Base-by-base conservation (phyloP, 345 rosid genomes). In the Salix dunnii region DNA sequence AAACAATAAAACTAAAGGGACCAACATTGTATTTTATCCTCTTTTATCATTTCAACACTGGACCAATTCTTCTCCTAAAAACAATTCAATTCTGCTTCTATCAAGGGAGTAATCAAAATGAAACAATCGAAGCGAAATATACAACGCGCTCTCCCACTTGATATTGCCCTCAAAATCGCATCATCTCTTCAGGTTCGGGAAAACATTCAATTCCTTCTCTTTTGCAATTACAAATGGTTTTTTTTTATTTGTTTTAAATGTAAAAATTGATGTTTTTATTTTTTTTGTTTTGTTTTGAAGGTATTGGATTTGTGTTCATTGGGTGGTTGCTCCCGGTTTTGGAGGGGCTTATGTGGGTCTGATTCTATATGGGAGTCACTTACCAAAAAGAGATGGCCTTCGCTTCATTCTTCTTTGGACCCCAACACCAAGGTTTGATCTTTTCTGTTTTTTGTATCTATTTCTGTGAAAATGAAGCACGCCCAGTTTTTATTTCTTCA, bases 341-440 rank as follows among this genome's bases (percentile, higher is more conserved):
- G 94, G 96, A 89, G 91, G 77, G 84, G 88, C 70, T 64, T 89
- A 5, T 92, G 96, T 53, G 62, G 76, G 68, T 89, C 92, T 53
- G 93, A 92, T 79, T 81, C 71, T 78, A 76, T 90, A 55, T 94
- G 98, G 97, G 92, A 89, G 70, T 77, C 90, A 42, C 80, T 90
- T 68, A 67, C 83, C 79, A 80, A 75, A 64, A 63, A 82, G 49
- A 87, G 97, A 85, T 91, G 98, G 98, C 93, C 91, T 28, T 76
- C 76, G 20, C 33, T 82, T 79, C 70, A 81, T 76, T 77, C 84
- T 72, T 28, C 60, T 10, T 60, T 63, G 16, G 61, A 46, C 36
- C n/a, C 76, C 30, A 25, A 6, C 20, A 12, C 28, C 38, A 62
- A 79, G 71, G 82, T 74, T 21, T 28, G 13, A 12, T 68, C 64